Base-by-base conservation (phyloP, 1,284 basidiomycete species). In the Cystobasidiaceae sp. region DNA sequence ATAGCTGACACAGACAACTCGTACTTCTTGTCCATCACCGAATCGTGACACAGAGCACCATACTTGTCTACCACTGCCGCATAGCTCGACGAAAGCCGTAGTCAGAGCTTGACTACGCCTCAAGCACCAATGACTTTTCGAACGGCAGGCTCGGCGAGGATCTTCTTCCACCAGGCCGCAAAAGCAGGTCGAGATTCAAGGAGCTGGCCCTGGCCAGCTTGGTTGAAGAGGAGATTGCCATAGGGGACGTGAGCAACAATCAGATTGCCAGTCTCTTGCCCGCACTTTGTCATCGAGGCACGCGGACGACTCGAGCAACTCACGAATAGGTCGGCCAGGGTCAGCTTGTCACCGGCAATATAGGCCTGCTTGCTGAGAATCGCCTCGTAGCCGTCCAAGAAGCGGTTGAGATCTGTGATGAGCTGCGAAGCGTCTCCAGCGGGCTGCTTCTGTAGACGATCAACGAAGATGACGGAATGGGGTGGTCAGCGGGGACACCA, bases 301-400 rank as follows among this genome's bases (percentile, higher is more conserved):
- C n/a, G 15, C 15, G 7, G 15, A 15, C 15, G 52, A 37, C 34
- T 34, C n/a, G 7, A 33, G 33, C 3, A 17, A 49, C 59, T 51
- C 43, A 61, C 59, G 48, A 66, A 66, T 19, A 66, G 44, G 39
- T 66, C 63, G 23, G 55, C 63, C 15, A 66, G 46, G 25, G 63
- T 55, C 23, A 58, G n/a, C 27, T 44, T 21, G 19, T 66, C 48
- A 5, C 63, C 63, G 32, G 55, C 56, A 7, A 66, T 13, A 28
- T 58, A 66, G 32, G 56, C 81, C 59, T 81, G 79, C 73, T 82
- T 83, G 52, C 76, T 71, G 25, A 85, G 75, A 54, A 85, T 81
- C 4, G 62, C 68, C 67, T 85, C 82, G 71, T 84, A 84, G 0
- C 74, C 82, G 32, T 80, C 75, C 28, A 85, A 75, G 63, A 79